Base-by-base conservation (phyloP, 2,329 filamentous ascomycete genomes). In the Fusarium sp. region DNA sequence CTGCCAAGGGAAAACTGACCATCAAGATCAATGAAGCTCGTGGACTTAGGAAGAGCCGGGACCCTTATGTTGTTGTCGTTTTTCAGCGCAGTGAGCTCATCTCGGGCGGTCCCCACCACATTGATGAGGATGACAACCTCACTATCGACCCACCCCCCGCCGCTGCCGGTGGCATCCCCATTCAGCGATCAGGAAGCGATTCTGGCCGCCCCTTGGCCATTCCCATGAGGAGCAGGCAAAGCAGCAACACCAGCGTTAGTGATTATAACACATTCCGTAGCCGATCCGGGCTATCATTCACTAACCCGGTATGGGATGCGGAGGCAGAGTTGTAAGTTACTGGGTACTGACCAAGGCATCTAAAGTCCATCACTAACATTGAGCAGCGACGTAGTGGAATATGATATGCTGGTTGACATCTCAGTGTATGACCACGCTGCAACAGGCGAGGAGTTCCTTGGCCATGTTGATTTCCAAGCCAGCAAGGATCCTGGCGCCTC, bases 31-130 rank as follows among this genome's bases (percentile, higher is more conserved):
- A 90, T 51, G 94, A 98, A 79, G 96, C 92, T 48, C 88, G 94
- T 74, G 93, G 93, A 11, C 82, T 99, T 53, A 88, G 92, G 64
- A 93, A 90, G 60, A 94, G 94, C 77, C 89, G 90, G 62, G 93
- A 98, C 75, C 96, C 96, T 2, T 99, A 99, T 75, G 93, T 98
- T 53, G 94, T 99, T 13, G 97, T 93, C 62, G 95, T 98, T 26
- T 99, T 98, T 76, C 96, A 99, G 79, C 92, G 94, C 78, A 97
- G 95, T 76, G 96, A 99, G 79, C 91, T 97, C 74, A 97, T 99
- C 58, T 98, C 96, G 1, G 91, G 93, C 58, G 94, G 94, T 4
- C 93, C 95, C 14, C 88, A 91, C 36, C 84, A 85, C 56, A 81
- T 86, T 24, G 90, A 92, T 44, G 86, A 88, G 36, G 88, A 90